phyloP scores from a whole-genome alignment of 768 basidiomycete species.

The Atractiella rhizophila region DNA sequence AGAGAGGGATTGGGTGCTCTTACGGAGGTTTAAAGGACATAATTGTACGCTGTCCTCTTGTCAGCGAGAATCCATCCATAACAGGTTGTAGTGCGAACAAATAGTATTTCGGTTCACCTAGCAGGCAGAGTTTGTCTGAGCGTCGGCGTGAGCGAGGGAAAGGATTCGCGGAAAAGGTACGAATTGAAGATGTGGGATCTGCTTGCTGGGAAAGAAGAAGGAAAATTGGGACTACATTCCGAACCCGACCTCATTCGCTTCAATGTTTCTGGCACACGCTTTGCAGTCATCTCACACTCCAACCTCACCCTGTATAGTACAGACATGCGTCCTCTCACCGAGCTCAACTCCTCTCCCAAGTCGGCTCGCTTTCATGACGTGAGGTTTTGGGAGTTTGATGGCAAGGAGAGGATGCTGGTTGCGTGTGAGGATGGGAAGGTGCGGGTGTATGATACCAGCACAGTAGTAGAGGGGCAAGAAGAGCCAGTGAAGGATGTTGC shows the following conservation, averaged over 20 bases:
- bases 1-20: constrained; percentile 76
- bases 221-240: constrained; percentile 34
- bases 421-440: constrained; percentile 76
- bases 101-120: constrained; percentile 71
- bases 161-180: no score
- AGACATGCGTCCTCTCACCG: constrained; percentile 52
- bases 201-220: constrained; percentile 63
- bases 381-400: constrained; percentile 41
- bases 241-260: constrained; percentile 86
- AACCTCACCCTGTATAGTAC: constrained; percentile 62
- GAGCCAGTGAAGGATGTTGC: constrained; percentile 36
- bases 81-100: constrained; percentile 39
- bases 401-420: constrained; percentile 44
- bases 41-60: constrained; percentile 28
- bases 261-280: constrained; percentile 48
- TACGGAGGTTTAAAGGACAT: constrained; percentile 71
- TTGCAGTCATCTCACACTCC: constrained; percentile 51
- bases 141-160: no score
- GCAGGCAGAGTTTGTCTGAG: constrained; percentile 73
- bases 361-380: constrained; percentile 65
- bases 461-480: constrained; percentile 8
- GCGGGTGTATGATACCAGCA: constrained; percentile 29
- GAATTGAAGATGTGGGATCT: constrained; percentile 97
- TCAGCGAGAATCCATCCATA: not conserved
- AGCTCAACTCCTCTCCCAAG: constrained; percentile 46